A percentile compares a stretch with the other conserved stretches of the same genome.
Evolutionary conservation across 2,329 filamentous ascomycete species (phyloP).

Genomic region (Aciculosporium take): DNA sequence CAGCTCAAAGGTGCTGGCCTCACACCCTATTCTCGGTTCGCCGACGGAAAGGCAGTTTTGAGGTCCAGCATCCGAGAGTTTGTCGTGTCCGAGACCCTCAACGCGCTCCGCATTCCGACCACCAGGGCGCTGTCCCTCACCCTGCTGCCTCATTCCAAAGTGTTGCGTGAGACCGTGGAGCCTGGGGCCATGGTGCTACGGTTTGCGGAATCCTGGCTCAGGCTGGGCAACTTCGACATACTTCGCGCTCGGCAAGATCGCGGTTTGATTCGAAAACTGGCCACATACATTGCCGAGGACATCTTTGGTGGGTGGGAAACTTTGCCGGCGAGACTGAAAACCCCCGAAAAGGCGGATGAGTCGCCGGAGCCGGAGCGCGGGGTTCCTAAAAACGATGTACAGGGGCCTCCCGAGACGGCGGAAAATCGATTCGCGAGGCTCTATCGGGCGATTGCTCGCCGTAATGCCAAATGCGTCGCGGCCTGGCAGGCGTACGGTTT

Average conservation of each 20-base stretch:
- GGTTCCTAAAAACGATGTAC: conserved; percentile 40
- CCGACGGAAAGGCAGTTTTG: conserved; percentile 87
- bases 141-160: conserved; percentile 55
- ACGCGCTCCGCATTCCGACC: conserved; percentile 72
- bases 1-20: conserved; percentile 89
- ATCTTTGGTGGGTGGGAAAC: conserved; percentile 79
- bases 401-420: conserved; percentile 52
- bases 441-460: conserved; percentile 73
- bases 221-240: conserved; percentile 95
- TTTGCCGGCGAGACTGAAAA: conserved; percentile 48
- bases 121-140: conserved; percentile 78
- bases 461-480: conserved; percentile 79
- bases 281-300: conserved; percentile 74
- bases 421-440: conserved; percentile 81
- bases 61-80: conserved; percentile 90
- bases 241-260: conserved; percentile 69
- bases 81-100: conserved; percentile 75
- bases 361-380: conserved; percentile 33
- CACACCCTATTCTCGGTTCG: conserved; percentile 92
- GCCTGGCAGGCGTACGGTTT: conserved; percentile 98
- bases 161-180: conserved; percentile 67
- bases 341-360: conserved; percentile 32
- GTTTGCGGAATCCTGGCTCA: conserved; percentile 82
- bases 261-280: conserved; percentile 54
- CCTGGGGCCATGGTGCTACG: conserved; percentile 85